Evolutionary conservation across 2,329 filamentous ascomycete genomes (phyloP), one percentile per base, ranked within the genome.

Genomic region (Eurotiales sp.): DNA sequence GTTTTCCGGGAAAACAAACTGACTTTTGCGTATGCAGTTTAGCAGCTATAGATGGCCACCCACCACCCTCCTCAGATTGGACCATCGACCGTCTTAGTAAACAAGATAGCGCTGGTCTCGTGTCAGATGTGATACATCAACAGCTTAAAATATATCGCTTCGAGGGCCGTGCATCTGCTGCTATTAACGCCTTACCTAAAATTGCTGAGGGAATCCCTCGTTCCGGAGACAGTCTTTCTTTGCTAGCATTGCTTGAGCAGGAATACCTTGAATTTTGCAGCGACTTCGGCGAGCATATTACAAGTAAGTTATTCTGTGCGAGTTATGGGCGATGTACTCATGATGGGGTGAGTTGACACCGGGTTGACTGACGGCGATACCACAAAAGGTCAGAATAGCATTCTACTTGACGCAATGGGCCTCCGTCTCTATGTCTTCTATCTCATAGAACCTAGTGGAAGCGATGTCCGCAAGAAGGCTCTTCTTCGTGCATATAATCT

Each of bases 81-180:
- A 47, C 44, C n/a, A 49, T 52, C 36, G 45, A 47, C 11, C 45
- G 39, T 47, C 8, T 52, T 14, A 43, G 45, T 15, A 46, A 47
- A 12, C 30, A 47, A 14, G 11, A 36, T 17, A 19, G 15, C 14
- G 19, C 34, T 6, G 36, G 46, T 5, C n/a, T 51, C 11, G 29
- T 56, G 10, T 50, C 50, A 19, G 22, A 46, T 5, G 8, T 4
- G 11, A 22, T 56, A 2, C 34, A 48, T 21, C 43, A 56, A 6
- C 52, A 55, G 17, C 49, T 58, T 21, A 25, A 34, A 19, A 48
- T 56, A 11, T 37, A 52, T 40, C 46, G 50, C 8, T 58, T 55
- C 40, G 46, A 44, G 19, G 52, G 46, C n/a, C 50, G 52, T 7
- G 49, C 50, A 8, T 45, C 39, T 39, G 45, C 37, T 11, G 44